Base-by-base conservation (phyloP, 805 yeast species). In the Monosporozyma aquatica region DNA sequence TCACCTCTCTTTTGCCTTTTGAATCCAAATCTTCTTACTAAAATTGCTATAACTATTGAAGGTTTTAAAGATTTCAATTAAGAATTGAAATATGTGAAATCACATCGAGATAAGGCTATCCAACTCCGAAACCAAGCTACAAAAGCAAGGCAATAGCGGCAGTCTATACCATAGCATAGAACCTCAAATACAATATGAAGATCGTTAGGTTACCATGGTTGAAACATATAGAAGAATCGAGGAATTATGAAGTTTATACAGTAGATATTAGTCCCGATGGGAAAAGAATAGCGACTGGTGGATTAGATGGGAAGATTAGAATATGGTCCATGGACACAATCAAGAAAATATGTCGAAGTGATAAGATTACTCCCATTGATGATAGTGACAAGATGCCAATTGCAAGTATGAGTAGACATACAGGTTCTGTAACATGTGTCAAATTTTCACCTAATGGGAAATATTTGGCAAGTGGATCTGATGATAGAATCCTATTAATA, bases 391-490 rank as follows among this genome's bases (percentile, higher is more conserved):
- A 53, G 53, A 61, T 74, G 23, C 95, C 95, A 4, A 62, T 89
- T 14, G 86, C 95, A 44, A 81, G 92, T 22, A 86, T 92, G 95
- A 81, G 92, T 29, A 74, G 96, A 42, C 98, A 92, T 58, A 87
- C 92, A 18, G 99, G 98, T 39, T 95, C 95, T 2, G 97, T 92
- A 4, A 92, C 98, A 1, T 81, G 87, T 43, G 92, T 92, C 20
- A 73, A 89, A 53, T 92, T 92, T 59, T 84, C 95, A 1, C 97
- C 97, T 0, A 84, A 82, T 53, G 96, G 97, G 0, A 67, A 90
- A 38, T 92, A 84, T 57, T 61, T 92, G 22, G 97, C 97, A 0
- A 79, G 92, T 20, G 98, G 98, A 0, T 86, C 96, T 3, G 98
- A 92, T 60, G 98, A 92, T 59, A 80, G 89, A 50, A 86, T 92